Evolutionary conservation across 352 stramenopile genomes (phyloP).

Genomic region (Elongisporangium anandrum): DNA sequence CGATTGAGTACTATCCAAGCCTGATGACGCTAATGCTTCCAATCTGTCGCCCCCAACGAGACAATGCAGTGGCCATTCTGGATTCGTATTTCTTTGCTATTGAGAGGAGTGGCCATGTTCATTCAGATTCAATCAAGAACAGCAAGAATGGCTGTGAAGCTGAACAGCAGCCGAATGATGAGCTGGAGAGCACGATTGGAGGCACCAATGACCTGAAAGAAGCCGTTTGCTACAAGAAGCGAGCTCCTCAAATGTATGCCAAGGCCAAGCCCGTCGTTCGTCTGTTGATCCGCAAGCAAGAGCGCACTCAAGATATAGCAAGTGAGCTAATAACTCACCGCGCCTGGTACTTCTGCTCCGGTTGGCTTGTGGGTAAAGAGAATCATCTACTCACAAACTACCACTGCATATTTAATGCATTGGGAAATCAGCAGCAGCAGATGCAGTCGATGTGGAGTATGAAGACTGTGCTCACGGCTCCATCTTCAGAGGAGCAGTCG

Average conservation of each 20-base stretch:
- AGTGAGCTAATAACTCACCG: slow-evolving; percentile 2
- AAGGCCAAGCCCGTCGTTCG: slow-evolving; percentile 43
- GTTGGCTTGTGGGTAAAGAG: slow-evolving; percentile 49
- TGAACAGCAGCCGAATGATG: background rate
- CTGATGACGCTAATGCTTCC: slow-evolving; percentile 39
- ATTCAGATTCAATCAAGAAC: background rate
- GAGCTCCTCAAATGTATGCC: slow-evolving; percentile 45
- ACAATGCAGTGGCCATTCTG: slow-evolving; percentile 25
- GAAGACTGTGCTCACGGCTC: background rate
- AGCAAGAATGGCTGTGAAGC: slow-evolving; percentile 1
- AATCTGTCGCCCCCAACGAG: slow-evolving; percentile 11
- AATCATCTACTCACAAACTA: slow-evolving; percentile 71
- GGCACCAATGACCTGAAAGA: slow-evolving; percentile 44
- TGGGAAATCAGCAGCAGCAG: slow-evolving; percentile 7
- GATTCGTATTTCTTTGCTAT: slow-evolving; percentile 35
- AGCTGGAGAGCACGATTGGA: slow-evolving; percentile 43
- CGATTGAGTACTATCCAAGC: slow-evolving; percentile 51
- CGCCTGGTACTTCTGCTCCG: slow-evolving; percentile 43
- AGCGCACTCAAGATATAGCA: background rate
- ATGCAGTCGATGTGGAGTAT: slow-evolving; percentile 4
- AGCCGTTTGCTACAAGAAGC: slow-evolving; percentile 53
- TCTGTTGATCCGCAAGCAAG: slow-evolving; percentile 38
- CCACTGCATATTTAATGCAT: slow-evolving; percentile 38
- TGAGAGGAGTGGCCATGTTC: background rate
- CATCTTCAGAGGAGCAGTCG: slow-evolving; percentile 5